Conservation (phyloP, 2,329 filamentous ascomycete genomes). For the Colletotrichum echinochloae region DNA sequence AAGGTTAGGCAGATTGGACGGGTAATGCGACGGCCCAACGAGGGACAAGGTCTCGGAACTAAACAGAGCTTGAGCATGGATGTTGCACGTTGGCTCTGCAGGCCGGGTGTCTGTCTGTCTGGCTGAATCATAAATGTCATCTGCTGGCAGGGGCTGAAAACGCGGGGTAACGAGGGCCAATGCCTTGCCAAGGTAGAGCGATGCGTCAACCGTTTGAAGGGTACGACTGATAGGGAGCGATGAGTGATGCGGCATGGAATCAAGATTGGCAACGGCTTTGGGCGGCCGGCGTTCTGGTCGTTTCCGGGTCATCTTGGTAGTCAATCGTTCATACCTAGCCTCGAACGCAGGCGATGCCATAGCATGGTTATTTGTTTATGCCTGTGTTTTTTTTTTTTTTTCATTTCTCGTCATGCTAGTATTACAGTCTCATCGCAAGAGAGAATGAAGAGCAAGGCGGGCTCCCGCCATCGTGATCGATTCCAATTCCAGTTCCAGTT, state of each 20-base stretch:
- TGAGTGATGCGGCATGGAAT: not conserved
- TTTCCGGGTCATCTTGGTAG: not conserved
- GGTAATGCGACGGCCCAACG: not conserved
- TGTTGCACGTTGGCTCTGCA: not conserved
- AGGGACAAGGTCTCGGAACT: slow-evolving; percentile 3
- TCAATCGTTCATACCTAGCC: not conserved
- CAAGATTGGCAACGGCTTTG: too few relatives aligned
- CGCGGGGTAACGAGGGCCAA: slow-evolving; percentile 38
- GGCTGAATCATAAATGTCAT: too few relatives aligned
- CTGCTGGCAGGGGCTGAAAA: slow-evolving; percentile 19
- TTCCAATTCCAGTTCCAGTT: not conserved
- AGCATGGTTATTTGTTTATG: slow-evolving; percentile 1
- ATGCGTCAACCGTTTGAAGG: not conserved
- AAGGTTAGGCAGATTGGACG: not conserved
- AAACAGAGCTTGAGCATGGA: slow-evolving; percentile 24
- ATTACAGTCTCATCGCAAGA: slow-evolving; percentile 34
- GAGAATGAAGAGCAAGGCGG: not conserved
- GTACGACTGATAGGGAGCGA: not conserved
- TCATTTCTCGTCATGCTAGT: slow-evolving; percentile 38
- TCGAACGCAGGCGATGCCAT: not conserved
- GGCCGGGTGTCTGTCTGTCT: too few relatives aligned
- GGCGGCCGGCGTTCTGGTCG: not conserved
- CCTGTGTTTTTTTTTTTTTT: slow-evolving; percentile 24
- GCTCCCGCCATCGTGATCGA: not conserved
- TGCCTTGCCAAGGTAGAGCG: slow-evolving; percentile 2